phyloP scores from a whole-genome alignment of 306 rosid species.

The Cicer arietinum region DNA sequence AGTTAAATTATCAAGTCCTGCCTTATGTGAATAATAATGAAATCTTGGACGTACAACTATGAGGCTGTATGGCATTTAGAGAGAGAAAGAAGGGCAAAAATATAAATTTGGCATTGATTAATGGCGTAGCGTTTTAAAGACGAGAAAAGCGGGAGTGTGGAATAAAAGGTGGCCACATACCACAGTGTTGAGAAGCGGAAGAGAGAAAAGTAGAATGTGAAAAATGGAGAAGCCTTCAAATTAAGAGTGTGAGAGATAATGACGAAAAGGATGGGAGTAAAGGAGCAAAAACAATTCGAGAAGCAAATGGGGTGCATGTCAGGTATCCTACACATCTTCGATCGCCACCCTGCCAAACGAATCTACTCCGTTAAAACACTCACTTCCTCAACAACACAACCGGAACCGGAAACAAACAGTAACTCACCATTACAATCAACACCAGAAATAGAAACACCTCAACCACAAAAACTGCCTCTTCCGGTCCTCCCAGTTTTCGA shows the following conservation, averaged over 20 bases:
- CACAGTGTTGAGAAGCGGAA: not conserved
- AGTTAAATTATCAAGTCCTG: no score
- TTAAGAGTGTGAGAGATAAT: constrained; percentile 39
- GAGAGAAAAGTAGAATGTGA: not conserved
- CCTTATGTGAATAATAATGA: no score
- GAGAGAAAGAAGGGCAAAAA: constrained; percentile 33
- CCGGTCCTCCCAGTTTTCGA: constrained; percentile 67
- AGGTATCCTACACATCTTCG: constrained; percentile 91
- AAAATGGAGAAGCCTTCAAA: not conserved
- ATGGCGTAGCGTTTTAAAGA: constrained; percentile 48
- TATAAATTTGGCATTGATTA: not conserved
- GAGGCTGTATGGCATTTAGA: not conserved
- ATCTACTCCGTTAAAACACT: constrained; percentile 71
- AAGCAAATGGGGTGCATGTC: constrained; percentile 98
- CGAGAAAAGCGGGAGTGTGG: constrained; percentile 83
- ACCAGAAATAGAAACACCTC: not conserved
- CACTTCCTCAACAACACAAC: constrained; percentile 46
- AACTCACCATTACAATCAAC: not conserved
- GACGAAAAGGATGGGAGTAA: constrained; percentile 54
- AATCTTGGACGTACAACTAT: no score
- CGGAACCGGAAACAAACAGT: constrained; percentile 49
- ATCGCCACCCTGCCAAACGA: constrained; percentile 80
- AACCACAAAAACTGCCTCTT: constrained; percentile 6
- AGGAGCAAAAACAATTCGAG: constrained; percentile 60
- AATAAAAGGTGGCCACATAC: constrained; percentile 29